These are phyloP conservation scores for Agaricus subrufescens DNA, from an alignment of 768 basidiomycete genomes.

Conservation along the genomic window DNA sequence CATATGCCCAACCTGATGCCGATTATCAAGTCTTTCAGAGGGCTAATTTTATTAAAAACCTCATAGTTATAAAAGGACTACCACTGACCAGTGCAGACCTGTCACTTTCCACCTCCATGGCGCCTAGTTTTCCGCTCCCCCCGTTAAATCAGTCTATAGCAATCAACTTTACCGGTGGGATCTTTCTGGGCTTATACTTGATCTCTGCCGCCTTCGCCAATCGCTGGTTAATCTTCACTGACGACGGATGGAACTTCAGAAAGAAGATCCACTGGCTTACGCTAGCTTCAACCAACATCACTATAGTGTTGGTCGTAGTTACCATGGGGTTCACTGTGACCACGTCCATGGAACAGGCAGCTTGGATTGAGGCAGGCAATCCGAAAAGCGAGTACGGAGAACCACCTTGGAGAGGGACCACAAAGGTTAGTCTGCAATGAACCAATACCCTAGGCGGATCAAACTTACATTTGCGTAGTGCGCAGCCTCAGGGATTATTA, in stretches of 20 bases:
- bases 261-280: conserved; percentile 6
- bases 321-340: neutral
- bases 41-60: no score
- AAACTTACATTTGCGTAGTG: neutral
- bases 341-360: no score
- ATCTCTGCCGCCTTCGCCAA: neutral
- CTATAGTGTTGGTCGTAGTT: neutral
- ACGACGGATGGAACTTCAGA: conserved; percentile 5
- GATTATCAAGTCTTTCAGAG: no score
- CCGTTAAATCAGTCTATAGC: neutral
- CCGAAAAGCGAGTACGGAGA: no score
- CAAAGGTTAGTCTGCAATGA: neutral
- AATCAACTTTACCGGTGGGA: neutral
- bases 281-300: neutral
- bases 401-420: neutral
- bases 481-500: neutral
- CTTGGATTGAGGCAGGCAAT: no score
- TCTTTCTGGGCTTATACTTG: conserved; percentile 8
- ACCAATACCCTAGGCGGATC: no score
- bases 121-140: no score
- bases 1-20: no score
- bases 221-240: conserved; percentile 6
- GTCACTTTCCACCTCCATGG: no score
- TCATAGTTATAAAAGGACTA: no score
- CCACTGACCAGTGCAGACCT: no score